Base-by-base conservation (phyloP, 208 protist genomes). In the Spongospora subterranea region DNA sequence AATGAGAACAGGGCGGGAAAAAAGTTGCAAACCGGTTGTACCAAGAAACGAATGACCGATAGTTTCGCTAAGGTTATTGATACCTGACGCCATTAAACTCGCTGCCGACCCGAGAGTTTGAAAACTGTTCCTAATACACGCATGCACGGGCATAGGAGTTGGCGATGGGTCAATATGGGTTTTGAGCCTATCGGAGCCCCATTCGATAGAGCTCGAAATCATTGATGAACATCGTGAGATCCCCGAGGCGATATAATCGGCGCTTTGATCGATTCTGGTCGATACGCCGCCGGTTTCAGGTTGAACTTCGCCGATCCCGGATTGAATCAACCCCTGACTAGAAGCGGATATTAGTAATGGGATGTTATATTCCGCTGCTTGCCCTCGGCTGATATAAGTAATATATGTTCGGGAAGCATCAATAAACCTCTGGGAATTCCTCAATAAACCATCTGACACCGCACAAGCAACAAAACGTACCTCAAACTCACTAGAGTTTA, bases 151-250 rank as follows among this genome's bases (percentile, higher is more conserved):
- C 71, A 82, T 45, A 45, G n/a, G 71, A 35, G 6, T 45, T n/a
- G 35, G n/a, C 17, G 71, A 6, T 43, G 71, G 71, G 17, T 35
- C 71, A 43, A 82, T 82, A 6, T 43, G 71, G 71, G 17, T 6
- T 43, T 82, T 6, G n/a, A 82, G 6, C 6, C 13, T 20, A 6
- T 35, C 71, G 35, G 71, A 82, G 13, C 71, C 71, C 6, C 6
- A n/a, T n/a, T 6, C 13, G 35, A 82, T 6, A 13, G 17, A 39
- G 6, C 71, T n/a, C 6, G 17, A 82, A 45, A 82, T 82, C 17
- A 82, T 35, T 20, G 71, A 82, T n/a, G 71, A 82, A 43, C 71
- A 82, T 35, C 71, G 71, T 35, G 6, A 17, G n/a, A 82, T 82
- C 13, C 71, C 71, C 40, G 35, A 43, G 13, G n/a, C 40, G 6